phyloP scores from a whole-genome alignment of 768 basidiomycete genomes.

The Phylloporus sp. region DNA sequence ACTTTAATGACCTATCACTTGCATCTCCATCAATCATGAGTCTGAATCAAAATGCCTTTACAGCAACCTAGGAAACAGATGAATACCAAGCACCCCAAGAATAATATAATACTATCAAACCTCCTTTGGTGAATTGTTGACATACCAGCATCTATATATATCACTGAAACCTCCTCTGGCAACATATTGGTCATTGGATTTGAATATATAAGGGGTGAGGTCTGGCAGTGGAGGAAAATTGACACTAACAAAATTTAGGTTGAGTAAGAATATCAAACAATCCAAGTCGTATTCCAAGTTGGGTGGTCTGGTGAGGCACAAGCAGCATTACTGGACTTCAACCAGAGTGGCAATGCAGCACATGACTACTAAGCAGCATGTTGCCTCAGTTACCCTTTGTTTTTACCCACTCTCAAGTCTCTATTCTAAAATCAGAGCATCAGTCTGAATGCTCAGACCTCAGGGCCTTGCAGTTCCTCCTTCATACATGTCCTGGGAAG shows the following conservation, averaged over 20 bases:
- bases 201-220: constrained; percentile 7
- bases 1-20: not conserved
- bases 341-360: no score
- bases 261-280: no score
- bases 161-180: constrained; percentile 15
- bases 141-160: constrained; percentile 11
- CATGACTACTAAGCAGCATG: no score
- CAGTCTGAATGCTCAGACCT: no score
- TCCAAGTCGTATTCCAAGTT: no score
- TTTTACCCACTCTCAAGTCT: no score
- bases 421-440: no score
- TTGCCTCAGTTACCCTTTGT: no score
- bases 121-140: constrained; percentile 2
- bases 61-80: constrained; percentile 13
- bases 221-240: not conserved
- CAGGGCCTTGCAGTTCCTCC: no score
- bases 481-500: no score
- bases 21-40: not conserved
- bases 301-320: no score
- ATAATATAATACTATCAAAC: not conserved
- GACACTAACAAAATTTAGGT: not conserved
- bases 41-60: constrained; percentile 11
- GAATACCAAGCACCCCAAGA: not conserved
- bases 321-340: no score
- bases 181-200: not conserved